Conservation (phyloP, 1,284 basidiomycete species). For the Volvariella surrecta region DNA sequence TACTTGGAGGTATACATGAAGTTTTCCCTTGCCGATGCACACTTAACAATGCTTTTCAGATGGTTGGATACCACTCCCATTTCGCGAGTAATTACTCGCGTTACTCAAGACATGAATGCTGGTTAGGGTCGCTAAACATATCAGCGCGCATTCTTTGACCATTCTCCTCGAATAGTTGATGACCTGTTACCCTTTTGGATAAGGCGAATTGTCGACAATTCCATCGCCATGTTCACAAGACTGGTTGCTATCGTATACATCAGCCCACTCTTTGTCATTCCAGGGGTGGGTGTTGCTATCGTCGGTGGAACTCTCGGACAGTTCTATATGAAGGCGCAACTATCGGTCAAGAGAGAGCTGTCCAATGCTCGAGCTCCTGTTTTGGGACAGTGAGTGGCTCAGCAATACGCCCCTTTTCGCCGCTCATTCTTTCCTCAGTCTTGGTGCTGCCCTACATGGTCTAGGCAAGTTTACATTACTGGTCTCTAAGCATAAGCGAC, state of each 20-base stretch:
- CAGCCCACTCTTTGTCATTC: not conserved
- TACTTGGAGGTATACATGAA: conserved; percentile 21
- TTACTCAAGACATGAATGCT: conserved; percentile 31
- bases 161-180: conserved; percentile 19
- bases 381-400: conserved; percentile 40
- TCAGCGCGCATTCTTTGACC: not conserved
- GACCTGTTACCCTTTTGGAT: conserved; percentile 15
- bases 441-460: conserved; percentile 59
- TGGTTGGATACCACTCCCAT: conserved; percentile 41
- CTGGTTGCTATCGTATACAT: not conserved
- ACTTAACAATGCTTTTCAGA: conserved; percentile 11
- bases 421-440: conserved; percentile 24
- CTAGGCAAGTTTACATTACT: conserved; percentile 28
- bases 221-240: not conserved
- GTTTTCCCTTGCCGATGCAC: not conserved
- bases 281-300: not conserved
- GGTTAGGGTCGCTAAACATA: not conserved
- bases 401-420: no score
- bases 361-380: conserved; percentile 61
- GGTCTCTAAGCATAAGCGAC: not conserved
- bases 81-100: conserved; percentile 38
- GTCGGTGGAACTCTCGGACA: not conserved
- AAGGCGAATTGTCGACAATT: conserved; percentile 2
- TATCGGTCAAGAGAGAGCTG: conserved; percentile 39
- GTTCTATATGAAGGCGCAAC: not conserved